A percentile compares a stretch with the other conserved stretches of the same genome.
Conservation (phyloP, 441 rosid genomes). For the Geranium incanum region DNA sequence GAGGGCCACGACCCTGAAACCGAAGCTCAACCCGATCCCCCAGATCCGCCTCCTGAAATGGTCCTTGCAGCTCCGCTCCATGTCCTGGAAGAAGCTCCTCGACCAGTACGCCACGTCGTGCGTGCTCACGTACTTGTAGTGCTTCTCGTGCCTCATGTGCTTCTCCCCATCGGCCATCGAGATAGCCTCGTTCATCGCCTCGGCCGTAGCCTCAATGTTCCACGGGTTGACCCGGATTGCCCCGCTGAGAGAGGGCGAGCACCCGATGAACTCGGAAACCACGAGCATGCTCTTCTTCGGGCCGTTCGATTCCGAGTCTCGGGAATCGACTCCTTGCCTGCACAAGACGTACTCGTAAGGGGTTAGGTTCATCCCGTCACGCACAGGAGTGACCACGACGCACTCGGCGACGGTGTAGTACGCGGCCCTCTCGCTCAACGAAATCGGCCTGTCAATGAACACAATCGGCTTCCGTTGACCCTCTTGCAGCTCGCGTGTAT, state of each 20-base stretch:
- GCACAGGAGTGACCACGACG: constrained; percentile 46
- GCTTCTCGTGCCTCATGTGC: constrained; percentile 81
- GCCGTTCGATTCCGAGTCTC: constrained; percentile 33
- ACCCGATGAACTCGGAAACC: background rate
- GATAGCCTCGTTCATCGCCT: constrained; percentile 67
- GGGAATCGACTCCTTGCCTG: constrained; percentile 34
- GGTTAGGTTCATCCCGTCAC: constrained; percentile 54
- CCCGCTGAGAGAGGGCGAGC: constrained; percentile 8
- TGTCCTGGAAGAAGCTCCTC: constrained; percentile 75
- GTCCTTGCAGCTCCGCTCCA: constrained; percentile 72
- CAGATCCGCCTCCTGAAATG: constrained; percentile 70
- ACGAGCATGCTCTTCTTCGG: constrained; percentile 30
- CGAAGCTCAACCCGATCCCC: constrained; percentile 85
- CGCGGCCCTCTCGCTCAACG: constrained; percentile 36
- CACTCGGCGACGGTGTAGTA: constrained; percentile 46
- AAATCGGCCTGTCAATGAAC: constrained; percentile 35
- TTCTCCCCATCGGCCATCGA: constrained; percentile 54
- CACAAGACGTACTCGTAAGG: constrained; percentile 47
- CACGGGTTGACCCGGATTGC: constrained; percentile 28
- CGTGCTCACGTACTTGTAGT: constrained; percentile 70
- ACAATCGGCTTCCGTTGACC: constrained; percentile 40
- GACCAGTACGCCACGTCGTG: constrained; percentile 95
- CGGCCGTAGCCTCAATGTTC: constrained; percentile 35
- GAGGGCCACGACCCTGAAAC: constrained; percentile 72
- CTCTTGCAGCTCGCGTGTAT: constrained; percentile 35